Evolutionary conservation across 2,329 filamentous ascomycete species (phyloP).

Genomic region (Zopfia rhizophila): DNA sequence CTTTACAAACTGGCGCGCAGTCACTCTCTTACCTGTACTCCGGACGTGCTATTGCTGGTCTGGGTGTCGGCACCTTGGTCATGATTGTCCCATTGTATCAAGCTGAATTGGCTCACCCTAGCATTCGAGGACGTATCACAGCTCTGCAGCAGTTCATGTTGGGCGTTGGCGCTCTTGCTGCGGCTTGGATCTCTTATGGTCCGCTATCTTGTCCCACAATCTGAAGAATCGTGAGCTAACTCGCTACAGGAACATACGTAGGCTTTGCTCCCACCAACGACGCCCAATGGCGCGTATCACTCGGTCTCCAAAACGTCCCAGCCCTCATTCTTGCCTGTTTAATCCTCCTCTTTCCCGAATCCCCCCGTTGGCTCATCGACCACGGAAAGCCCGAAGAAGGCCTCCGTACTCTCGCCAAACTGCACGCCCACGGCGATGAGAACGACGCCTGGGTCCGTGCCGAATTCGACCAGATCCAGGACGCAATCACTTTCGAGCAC

Average conservation of each 20-base stretch:
- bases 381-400: conserved; percentile 73
- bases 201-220: neutral
- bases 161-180: conserved; percentile 77
- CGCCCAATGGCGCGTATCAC: conserved; percentile 69
- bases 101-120: conserved; percentile 80
- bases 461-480: conserved; percentile 77
- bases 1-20: conserved; percentile 75
- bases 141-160: conserved; percentile 85
- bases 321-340: conserved; percentile 71
- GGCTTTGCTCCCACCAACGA: conserved; percentile 59
- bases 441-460: conserved; percentile 76
- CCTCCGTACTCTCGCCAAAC: conserved; percentile 71
- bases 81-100: conserved; percentile 80
- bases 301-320: conserved; percentile 78
- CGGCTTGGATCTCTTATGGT: conserved; percentile 79
- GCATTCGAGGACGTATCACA: conserved; percentile 79
- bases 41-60: conserved; percentile 75
- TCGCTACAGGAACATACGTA: conserved; percentile 55
- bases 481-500: conserved; percentile 72
- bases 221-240: conserved; percentile 1
- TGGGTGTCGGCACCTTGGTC: conserved; percentile 70
- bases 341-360: conserved; percentile 78
- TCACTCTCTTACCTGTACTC: conserved; percentile 71
- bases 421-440: conserved; percentile 75
- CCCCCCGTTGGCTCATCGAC: conserved; percentile 76